phyloP scores from a whole-genome alignment of 768 basidiomycete genomes.

The Mycena kentingensis region DNA sequence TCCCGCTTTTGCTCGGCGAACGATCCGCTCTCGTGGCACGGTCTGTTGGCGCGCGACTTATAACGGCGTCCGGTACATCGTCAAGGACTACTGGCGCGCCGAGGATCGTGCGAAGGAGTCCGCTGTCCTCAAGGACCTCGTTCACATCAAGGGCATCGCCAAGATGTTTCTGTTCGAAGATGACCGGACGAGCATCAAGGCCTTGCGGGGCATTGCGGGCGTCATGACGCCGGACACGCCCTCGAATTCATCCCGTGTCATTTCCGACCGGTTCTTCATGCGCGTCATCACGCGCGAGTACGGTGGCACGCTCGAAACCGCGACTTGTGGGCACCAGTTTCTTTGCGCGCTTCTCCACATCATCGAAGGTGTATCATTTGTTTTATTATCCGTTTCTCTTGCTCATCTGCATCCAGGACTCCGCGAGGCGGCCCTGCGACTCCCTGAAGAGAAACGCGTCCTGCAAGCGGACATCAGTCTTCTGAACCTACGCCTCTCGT shows the following conservation, averaged over 20 bases:
- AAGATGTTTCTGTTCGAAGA: slow-evolving; percentile 20
- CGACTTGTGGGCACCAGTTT: slow-evolving; percentile 8
- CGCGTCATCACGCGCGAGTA: slow-evolving; percentile 19
- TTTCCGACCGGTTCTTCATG: slow-evolving; percentile 12
- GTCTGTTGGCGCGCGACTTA: slow-evolving; percentile 22
- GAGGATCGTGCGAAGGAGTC: slow-evolving; percentile 10
- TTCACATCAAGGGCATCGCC: slow-evolving; percentile 18
- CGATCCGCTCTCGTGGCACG: slow-evolving; percentile 26
- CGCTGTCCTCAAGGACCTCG: slow-evolving; percentile 10
- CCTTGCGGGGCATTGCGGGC: background rate
- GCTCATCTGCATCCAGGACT: slow-evolving; percentile 18
- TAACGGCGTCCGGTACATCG: slow-evolving; percentile 3
- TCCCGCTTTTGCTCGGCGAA: slow-evolving; percentile 13
- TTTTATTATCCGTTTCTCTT: background rate
- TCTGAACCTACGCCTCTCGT: slow-evolving; percentile 25
- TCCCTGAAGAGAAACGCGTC: slow-evolving; percentile 19
- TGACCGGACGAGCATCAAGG: slow-evolving; percentile 3
- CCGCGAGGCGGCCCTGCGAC: background rate
- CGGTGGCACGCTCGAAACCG: slow-evolving; percentile 16
- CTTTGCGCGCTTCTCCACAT: slow-evolving; percentile 22
- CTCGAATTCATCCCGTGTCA: background rate
- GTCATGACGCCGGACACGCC: background rate
- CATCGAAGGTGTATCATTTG: slow-evolving; percentile 16
- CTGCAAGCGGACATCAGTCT: slow-evolving; percentile 31
- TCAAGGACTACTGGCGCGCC: slow-evolving; percentile 28